These are phyloP conservation scores for Nidula microcarpa DNA, from an alignment of 768 basidiomycete species.

Conservation along the genomic window DNA sequence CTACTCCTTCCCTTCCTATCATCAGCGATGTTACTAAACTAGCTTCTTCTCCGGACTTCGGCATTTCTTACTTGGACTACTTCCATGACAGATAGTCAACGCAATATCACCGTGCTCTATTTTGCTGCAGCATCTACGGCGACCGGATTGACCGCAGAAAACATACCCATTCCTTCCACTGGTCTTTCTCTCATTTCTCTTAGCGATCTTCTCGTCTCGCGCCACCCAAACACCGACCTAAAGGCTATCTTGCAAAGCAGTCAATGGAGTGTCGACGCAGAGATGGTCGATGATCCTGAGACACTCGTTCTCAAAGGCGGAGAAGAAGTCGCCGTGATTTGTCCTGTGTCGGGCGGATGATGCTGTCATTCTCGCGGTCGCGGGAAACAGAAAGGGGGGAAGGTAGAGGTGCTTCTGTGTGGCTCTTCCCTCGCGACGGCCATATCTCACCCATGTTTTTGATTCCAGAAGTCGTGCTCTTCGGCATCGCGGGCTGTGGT, in stretches of 20 bases:
- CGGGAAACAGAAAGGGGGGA: background rate
- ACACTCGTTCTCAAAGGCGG: slow-evolving; percentile 53
- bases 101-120: slow-evolving; percentile 39
- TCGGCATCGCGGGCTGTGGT: slow-evolving; percentile 9
- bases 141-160: slow-evolving; percentile 54
- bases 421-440: slow-evolving; percentile 1
- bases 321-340: slow-evolving; percentile 78
- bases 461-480: slow-evolving; percentile 1
- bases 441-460: background rate
- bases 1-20: too few relatives aligned
- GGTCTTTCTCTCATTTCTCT: slow-evolving; percentile 51
- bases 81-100: slow-evolving; percentile 13
- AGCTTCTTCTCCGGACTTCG: too few relatives aligned
- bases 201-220: slow-evolving; percentile 44
- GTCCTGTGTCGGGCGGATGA: slow-evolving; percentile 79
- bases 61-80: too few relatives aligned
- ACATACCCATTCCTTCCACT: slow-evolving; percentile 41
- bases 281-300: slow-evolving; percentile 69
- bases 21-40: too few relatives aligned
- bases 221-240: slow-evolving; percentile 50
- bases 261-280: slow-evolving; percentile 78
- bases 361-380: background rate
- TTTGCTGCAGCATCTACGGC: slow-evolving; percentile 69
- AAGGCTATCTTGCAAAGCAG: slow-evolving; percentile 53
- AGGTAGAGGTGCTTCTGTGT: background rate